These are phyloP conservation scores for Vanderwaltozyma polyspora DNA, from an alignment of 805 yeast species.

Conservation along the genomic window DNA sequence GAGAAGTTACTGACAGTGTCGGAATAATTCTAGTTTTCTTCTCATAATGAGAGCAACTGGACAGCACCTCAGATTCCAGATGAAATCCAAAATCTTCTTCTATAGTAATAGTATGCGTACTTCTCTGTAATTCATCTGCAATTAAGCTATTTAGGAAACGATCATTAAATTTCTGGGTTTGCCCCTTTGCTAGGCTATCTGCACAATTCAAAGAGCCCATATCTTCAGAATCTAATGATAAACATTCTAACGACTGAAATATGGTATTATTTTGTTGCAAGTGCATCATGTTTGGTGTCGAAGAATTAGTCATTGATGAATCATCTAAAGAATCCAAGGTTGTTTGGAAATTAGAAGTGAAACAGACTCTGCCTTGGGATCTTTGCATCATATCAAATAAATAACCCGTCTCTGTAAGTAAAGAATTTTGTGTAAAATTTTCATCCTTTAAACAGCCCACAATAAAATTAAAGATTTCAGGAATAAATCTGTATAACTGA, in stretches of 20 bases:
- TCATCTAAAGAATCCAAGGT: slow-evolving; percentile 35
- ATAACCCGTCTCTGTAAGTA: slow-evolving; percentile 77
- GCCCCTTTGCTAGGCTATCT: slow-evolving; percentile 5
- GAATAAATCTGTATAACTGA: slow-evolving; percentile 69
- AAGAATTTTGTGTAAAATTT: slow-evolving; percentile 35
- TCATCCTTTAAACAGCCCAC: slow-evolving; percentile 45
- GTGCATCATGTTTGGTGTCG: not conserved
- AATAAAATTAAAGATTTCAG: slow-evolving; percentile 58
- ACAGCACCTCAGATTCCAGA: slow-evolving; percentile 14
- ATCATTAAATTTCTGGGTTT: slow-evolving; percentile 20
- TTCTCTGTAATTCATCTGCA: slow-evolving; percentile 19
- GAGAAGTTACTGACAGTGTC: slow-evolving; percentile 20
- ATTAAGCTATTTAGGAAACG: slow-evolving; percentile 17
- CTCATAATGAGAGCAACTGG: slow-evolving; percentile 18
- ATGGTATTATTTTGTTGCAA: slow-evolving; percentile 1
- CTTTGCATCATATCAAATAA: slow-evolving; percentile 83
- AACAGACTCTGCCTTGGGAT: slow-evolving; percentile 67
- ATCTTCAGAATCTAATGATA: not conserved
- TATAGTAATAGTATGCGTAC: slow-evolving; percentile 13
- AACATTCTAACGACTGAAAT: not conserved
- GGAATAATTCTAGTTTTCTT: slow-evolving; percentile 13
- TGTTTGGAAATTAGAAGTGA: slow-evolving; percentile 68
- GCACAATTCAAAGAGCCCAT: not conserved
- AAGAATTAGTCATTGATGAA: not conserved
- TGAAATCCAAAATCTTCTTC: slow-evolving; percentile 26